Evolutionary conservation across 257 asterid species (phyloP), one percentile per base, ranked within the genome.

Genomic region (Avicennia marina): DNA sequence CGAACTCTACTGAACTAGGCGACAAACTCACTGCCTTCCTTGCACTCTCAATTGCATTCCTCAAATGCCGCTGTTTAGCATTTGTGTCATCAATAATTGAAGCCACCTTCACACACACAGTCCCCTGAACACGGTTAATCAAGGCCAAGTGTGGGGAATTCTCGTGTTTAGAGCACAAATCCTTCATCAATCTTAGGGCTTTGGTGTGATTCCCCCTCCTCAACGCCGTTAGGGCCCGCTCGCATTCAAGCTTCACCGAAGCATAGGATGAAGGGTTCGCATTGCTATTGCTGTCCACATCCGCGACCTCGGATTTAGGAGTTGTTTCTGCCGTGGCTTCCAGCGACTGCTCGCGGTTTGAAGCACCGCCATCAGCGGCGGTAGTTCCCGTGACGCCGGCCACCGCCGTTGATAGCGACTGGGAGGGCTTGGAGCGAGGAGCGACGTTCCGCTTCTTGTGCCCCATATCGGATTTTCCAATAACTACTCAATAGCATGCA

Each of bases 171-270:
- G 74, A 56, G 29, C 77, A 46, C 81, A 89, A 58, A 39, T 89
- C 95, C 80, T 81, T 86, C 84, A 89, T 83, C 75, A 86, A 38
- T 52, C 89, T 78, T 17, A 89, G 76, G 62, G 97, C 83, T 73
- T 76, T 83, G 12, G 70, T 79, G 72, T 83, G 85, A 77, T 78
- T 89, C 17, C 95, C 94, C 6, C 82, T 62, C 10, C 95, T 79
- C 65, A 89, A 46, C 2, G 89, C 70, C 7, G 80, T 79, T 16
- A 89, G 76, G 26, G 90, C 85, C 45, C 85, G 83, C 76, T 83
- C 95, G 40, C 97, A 89, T 56, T 81, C 91, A 2, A 56, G 46
- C 69, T 72, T 83, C 56, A 89, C 59, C 45, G 72, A 26, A 34
- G 78, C 58, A 73, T 55, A 69, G 9, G 81, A 57, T 10, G 76